Conservation (phyloP, 345 rosid species). For the Eucalyptus curtisii region DNA sequence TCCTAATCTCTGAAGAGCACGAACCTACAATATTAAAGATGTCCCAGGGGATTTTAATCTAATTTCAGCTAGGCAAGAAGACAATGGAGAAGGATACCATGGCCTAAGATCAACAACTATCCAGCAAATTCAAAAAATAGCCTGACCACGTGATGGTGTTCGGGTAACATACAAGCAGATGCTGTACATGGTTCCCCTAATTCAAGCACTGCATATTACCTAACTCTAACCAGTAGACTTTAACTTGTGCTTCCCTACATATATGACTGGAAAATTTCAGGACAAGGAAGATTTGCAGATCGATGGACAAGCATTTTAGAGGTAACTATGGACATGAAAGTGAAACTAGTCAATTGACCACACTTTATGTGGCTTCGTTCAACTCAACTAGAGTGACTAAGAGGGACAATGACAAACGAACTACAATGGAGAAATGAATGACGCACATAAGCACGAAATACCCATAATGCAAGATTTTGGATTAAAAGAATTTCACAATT, state of each 20-base stretch:
- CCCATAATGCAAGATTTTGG: neutral
- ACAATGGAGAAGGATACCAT: neutral
- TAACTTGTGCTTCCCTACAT: neutral
- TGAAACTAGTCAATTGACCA: neutral
- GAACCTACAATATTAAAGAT: conserved; percentile 35
- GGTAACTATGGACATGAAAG: neutral
- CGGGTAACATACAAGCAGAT: neutral
- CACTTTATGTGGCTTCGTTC: neutral
- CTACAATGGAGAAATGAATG: neutral
- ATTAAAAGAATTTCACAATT: neutral
- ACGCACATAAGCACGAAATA: neutral
- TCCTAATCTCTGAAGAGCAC: conserved; percentile 90
- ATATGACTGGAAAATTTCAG: neutral
- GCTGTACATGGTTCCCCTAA: neutral
- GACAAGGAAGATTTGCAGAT: neutral
- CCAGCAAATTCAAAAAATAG: neutral
- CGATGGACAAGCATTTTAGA: neutral
- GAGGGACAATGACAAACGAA: neutral
- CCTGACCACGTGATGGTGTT: neutral
- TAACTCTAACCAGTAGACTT: neutral
- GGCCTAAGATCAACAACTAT: neutral
- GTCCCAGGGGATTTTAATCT: neutral
- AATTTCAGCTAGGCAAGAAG: neutral
- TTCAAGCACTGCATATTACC: neutral
- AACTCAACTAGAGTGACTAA: neutral